Evolutionary conservation across 2,329 filamentous ascomycete genomes (phyloP), one percentile per base, ranked within the genome.

Genomic region (Stagonosporopsis cucurbitacearum): DNA sequence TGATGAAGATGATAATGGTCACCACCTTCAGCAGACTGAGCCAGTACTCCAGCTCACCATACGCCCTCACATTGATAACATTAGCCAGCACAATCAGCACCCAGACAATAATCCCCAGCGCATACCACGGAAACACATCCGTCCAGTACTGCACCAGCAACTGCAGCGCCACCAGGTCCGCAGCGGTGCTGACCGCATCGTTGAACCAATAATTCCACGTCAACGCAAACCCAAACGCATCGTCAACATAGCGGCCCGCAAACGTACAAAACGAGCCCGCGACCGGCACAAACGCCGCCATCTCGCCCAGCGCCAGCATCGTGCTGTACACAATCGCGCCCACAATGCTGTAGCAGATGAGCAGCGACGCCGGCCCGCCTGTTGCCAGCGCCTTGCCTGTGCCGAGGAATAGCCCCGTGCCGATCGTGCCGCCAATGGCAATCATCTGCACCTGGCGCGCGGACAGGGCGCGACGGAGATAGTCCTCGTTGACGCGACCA

Each of bases 401-500:
- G 54, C 83, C 83, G 62, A 86, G 81, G 66, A 86, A 86, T 69
- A 86, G 82, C 64, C 84, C 84, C 59, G 84, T 84, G 63, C 84
- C 84, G 55, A 86, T 86, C 11, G 82, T 83, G 50, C 84, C 84
- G 59, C 83, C 83, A 15, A 86, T 85, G 49, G 83, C 82, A 67
- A 86, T 86, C 83, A 86, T 86, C 69, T 86, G 81, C 48, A 86
- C 75, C 67, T 86, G 84, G 49, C 84, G 79, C 39, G 77, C 64
- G 11, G 60, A 65, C 15, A 71, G 65, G 8, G 66, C 64, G 45
- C 68, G 66, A 17, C 63, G 62, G 19, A 69, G 45, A 22, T 61
- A 62, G 50, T 69, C 68, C 48, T 66, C 68, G 13, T 66, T 65
- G 50, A 69, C 44, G 12, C 59, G 17, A 4, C 11, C 53, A 46